phyloP scores from a whole-genome alignment of 2,329 filamentous ascomycete species.

The Pseudocercospora ulei region DNA sequence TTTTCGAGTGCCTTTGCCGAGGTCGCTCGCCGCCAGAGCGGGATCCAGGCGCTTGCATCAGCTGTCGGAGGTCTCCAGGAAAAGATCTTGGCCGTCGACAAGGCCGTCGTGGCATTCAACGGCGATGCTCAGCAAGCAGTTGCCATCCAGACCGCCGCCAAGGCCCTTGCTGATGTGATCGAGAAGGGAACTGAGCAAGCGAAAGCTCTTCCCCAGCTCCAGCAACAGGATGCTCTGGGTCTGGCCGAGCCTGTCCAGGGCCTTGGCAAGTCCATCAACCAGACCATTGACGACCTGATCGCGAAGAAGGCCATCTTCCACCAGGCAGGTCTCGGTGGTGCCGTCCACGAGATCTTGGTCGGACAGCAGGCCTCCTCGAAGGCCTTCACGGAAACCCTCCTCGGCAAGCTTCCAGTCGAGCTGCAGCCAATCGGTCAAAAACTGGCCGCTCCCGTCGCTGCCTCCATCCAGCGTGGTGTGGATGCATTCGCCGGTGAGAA shows the following conservation, averaged over 20 bases:
- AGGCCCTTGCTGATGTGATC: background rate
- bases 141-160: conserved; percentile 4
- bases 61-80: background rate
- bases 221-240: conserved; percentile 5
- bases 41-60: background rate
- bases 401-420: conserved; percentile 5
- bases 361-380: background rate
- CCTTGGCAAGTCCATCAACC: background rate
- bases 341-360: conserved; percentile 1
- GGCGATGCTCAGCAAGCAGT: conserved; percentile 7
- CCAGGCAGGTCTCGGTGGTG: conserved; percentile 3
- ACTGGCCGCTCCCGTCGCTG: background rate
- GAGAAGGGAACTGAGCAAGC: background rate
- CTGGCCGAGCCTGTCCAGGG: conserved; percentile 3
- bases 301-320: conserved; percentile 1
- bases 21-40: background rate
- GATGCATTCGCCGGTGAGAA: background rate
- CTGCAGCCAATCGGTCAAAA: conserved; percentile 3
- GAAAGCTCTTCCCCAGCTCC: background rate
- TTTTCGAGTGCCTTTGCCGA: conserved; percentile 6
- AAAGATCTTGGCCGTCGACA: conserved; percentile 3
- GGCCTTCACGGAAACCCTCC: background rate
- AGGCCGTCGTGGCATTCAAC: conserved; percentile 5
- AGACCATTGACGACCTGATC: conserved; percentile 3
- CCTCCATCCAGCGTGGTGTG: background rate